Evolutionary conservation across 352 stramenopile species (phyloP).

Genomic region (Phytophthora idaei): DNA sequence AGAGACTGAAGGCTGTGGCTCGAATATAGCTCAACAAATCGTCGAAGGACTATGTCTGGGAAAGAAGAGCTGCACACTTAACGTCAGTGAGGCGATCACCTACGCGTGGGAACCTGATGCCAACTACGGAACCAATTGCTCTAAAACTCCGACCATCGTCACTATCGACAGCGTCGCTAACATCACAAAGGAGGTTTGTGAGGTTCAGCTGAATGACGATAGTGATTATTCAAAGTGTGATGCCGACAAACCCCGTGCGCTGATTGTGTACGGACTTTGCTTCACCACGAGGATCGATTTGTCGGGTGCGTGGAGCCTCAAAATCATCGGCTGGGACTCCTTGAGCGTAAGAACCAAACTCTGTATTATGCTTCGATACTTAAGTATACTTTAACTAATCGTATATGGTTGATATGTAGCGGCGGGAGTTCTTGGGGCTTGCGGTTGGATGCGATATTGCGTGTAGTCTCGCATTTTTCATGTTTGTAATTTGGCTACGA

Average conservation of each 20-base stretch:
- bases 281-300: slow-evolving; percentile 83
- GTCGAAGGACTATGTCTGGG: slow-evolving; percentile 74
- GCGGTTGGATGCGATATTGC: slow-evolving; percentile 75
- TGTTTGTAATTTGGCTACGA: slow-evolving; percentile 74
- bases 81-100: slow-evolving; percentile 57
- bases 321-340: slow-evolving; percentile 82
- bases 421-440: slow-evolving; percentile 68
- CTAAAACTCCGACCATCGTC: slow-evolving; percentile 19
- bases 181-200: slow-evolving; percentile 37
- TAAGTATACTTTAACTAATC: not conserved
- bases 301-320: slow-evolving; percentile 70
- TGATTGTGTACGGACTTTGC: slow-evolving; percentile 77
- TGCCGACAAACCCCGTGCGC: slow-evolving; percentile 34
- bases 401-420: slow-evolving; percentile 34
- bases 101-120: slow-evolving; percentile 69
- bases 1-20: slow-evolving; percentile 45
- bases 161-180: slow-evolving; percentile 39
- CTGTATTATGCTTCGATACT: not conserved
- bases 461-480: slow-evolving; percentile 72
- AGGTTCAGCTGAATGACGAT: slow-evolving; percentile 51
- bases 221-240: slow-evolving; percentile 66
- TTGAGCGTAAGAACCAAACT: slow-evolving; percentile 54
- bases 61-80: slow-evolving; percentile 67
- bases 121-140: slow-evolving; percentile 47
- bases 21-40: slow-evolving; percentile 59